Evolutionary conservation across 169 alveolate genomes (phyloP), one percentile per base, ranked within the genome.

Genomic region (Cryptosporidium viatorum): DNA sequence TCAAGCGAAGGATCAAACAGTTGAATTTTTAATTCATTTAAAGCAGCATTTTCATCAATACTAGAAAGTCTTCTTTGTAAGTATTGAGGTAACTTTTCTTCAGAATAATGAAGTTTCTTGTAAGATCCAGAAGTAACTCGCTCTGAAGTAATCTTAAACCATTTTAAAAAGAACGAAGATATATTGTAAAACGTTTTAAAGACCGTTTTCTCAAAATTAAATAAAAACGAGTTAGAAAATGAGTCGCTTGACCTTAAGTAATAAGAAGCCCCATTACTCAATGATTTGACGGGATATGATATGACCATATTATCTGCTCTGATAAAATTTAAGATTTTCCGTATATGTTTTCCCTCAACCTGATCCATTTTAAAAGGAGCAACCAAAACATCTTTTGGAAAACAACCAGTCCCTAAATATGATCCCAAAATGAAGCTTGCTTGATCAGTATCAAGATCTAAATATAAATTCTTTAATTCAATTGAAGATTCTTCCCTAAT

Each of bases 221-320:
- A 35, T n/a, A 73, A 18, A 14, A 37, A 31, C 14, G 70, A 52
- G 23, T 73, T 73, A 1, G 7, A 2, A 58, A 52, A 73, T 0
- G 86, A 73, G 2, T 73, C 60, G 39, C 86, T 73, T 58, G 29
- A 21, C 48, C 60, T 73, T 37, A 73, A 29, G 12, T 73, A 52
- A 23, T 55, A 73, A 21, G 86, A 73, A 26, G 71, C 86, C 0
- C 86, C 86, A 23, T 73, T 73, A 18, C 10, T 33, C 59, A 73
- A 21, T 12, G 86, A 73, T 26, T 39, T 73, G 1, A 55, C 65
- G 12, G 89, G 75, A n/a, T 26, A 23, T 7, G 48, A 37, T 60
- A 80, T n/a, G 14, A 80, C 62, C 89, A 80, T 80, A 48, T 80
- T 80, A 9, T 80, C 75, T 5, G 89, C 70, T 37, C 65, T 59